A percentile compares a stretch with the other conserved stretches of the same genome.
Conservation (phyloP, 495 filamentous ascomycete species). For the Sordaria brevicollis region DNA sequence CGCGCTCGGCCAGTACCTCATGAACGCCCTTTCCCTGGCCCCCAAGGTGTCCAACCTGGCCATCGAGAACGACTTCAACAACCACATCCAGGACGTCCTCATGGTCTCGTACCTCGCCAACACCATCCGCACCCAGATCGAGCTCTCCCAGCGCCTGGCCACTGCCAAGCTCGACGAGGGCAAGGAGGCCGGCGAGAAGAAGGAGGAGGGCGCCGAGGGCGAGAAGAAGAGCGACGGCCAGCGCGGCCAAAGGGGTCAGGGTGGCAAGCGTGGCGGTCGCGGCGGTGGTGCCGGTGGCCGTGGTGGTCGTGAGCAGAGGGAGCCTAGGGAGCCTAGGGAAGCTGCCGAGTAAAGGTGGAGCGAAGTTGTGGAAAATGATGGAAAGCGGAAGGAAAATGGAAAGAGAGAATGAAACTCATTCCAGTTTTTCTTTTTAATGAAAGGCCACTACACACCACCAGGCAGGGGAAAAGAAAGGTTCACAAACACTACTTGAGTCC, state of each 20-base stretch:
- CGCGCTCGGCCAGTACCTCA: conserved; percentile 85
- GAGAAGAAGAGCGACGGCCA: conserved; percentile 19
- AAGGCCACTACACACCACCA: neutral
- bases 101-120: conserved; percentile 96
- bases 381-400: conserved; percentile 2
- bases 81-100: conserved; percentile 96
- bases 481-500: neutral
- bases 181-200: conserved; percentile 34
- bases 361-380: neutral
- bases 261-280: conserved; percentile 31
- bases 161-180: conserved; percentile 67
- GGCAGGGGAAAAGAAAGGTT: neutral
- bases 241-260: conserved; percentile 8
- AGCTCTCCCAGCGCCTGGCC: conserved; percentile 86
- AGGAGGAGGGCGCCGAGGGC: conserved; percentile 22
- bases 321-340: conserved; percentile 32
- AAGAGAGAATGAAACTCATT: neutral
- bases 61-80: conserved; percentile 97
- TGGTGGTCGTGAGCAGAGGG: conserved; percentile 28
- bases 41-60: conserved; percentile 85
- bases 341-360: conserved; percentile 15
- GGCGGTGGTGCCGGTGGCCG: conserved; percentile 30
- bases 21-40: conserved; percentile 81
- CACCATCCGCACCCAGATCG: conserved; percentile 98
- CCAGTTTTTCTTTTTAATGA: neutral